Base-by-base conservation (phyloP, 2,329 filamentous ascomycete species). In the Colletotrichum nymphaeae region DNA sequence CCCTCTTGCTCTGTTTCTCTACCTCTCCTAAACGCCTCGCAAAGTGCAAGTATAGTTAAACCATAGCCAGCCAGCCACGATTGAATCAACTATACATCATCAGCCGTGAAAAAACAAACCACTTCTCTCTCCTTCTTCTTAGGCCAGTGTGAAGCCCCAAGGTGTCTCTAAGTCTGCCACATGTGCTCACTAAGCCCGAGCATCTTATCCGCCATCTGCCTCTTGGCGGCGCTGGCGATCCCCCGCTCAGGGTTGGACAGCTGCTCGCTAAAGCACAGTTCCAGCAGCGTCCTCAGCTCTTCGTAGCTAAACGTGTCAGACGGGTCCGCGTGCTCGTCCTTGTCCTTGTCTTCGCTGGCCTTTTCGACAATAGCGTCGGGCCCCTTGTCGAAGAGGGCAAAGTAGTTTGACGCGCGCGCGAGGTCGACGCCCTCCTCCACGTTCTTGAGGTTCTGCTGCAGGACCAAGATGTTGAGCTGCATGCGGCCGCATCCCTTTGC, bases 381-480 rank as follows among this genome's bases (percentile, higher is more conserved):
- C 0, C 93, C 93, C 57, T 86, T 83, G 56, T 88, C 88, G 78
- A 94, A 95, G 49, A 96, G 81, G 24, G 88, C 87, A 79, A 92
- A 95, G 83, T 93, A 96, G 72, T 89, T 88, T 24, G 90, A 88
- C 1, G 92, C 90, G 46, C 90, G 85, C 4, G 87, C 86, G 32
- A 96, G 86, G 69, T 89, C 88, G 3, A 94, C 92, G 9, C 89
- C 89, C 2, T 90, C 87, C 82, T 97, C 95, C 66, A 99, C 92
- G 76, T 97, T 97, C 85, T 98, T 98, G 68, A 99, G 90, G 78
- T 98, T 98, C 81, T 99, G 97, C 83, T 98, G 96, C 64, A 99
- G 86, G 53, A 99, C 97, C 28, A 98, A 88, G 62, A 98, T 95
- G 81, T 99, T 98, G 78, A 98, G 90, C 81, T 95, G 93, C 90